Evolutionary conservation across 805 yeast genomes (phyloP).

Genomic region (Kazachstania viticola): DNA sequence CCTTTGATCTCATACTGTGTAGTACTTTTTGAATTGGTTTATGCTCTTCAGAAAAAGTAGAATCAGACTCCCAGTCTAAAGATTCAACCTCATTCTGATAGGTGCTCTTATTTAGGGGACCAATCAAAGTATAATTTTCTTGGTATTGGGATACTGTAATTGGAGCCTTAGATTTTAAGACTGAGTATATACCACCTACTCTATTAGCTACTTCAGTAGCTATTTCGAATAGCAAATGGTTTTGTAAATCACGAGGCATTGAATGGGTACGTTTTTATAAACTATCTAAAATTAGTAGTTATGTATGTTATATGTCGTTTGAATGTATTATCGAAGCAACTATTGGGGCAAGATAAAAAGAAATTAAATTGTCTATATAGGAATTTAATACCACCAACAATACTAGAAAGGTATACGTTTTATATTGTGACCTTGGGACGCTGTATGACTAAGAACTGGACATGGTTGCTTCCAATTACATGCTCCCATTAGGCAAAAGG

Average conservation of each 20-base stretch:
- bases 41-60: constrained; percentile 19
- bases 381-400: too few relatives aligned
- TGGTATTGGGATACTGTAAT: constrained; percentile 90
- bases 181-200: constrained; percentile 97
- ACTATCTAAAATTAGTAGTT: too few relatives aligned
- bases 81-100: constrained; percentile 79
- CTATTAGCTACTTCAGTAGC: constrained; percentile 97
- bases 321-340: too few relatives aligned
- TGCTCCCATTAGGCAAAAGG: too few relatives aligned
- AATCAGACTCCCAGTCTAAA: constrained; percentile 43
- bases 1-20: constrained; percentile 71
- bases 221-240: constrained; percentile 81
- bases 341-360: too few relatives aligned
- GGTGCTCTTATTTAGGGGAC: constrained; percentile 67
- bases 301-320: too few relatives aligned
- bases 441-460: too few relatives aligned
- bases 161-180: constrained; percentile 91
- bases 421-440: too few relatives aligned
- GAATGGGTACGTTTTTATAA: not conserved
- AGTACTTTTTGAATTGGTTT: constrained; percentile 34
- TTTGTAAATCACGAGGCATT: constrained; percentile 76
- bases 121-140: constrained; percentile 74
- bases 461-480: too few relatives aligned
- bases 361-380: too few relatives aligned
- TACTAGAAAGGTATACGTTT: too few relatives aligned